These are phyloP conservation scores for Exophiala sideris DNA, from an alignment of 2,329 filamentous ascomycete genomes.

Conservation along the genomic window DNA sequence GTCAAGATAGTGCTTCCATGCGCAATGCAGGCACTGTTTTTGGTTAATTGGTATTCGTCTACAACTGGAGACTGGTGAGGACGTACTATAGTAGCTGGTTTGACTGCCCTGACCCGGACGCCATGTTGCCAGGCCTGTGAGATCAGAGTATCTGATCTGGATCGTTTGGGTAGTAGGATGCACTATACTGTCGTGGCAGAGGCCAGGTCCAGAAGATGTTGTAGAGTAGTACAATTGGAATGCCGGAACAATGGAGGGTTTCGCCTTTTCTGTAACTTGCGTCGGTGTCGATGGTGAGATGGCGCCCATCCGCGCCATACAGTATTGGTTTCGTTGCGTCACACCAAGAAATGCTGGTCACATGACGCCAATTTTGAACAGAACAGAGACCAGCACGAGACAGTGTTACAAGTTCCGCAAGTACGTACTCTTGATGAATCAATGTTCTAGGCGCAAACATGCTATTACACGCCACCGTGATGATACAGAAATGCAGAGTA, in stretches of 20 bases:
- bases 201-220: too few species aligned
- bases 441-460: too few species aligned
- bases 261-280: background rate
- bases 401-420: background rate
- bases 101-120: constrained; percentile 64
- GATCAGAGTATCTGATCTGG: too few species aligned
- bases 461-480: too few species aligned
- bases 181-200: too few species aligned
- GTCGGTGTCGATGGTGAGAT: background rate
- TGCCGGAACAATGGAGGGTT: background rate
- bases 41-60: background rate
- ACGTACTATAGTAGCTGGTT: constrained; percentile 72
- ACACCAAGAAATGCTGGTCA: background rate
- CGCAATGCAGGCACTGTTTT: constrained; percentile 79
- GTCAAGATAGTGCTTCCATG: constrained; percentile 88
- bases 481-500: too few species aligned
- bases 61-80: background rate
- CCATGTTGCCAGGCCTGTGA: constrained; percentile 51
- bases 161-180: background rate
- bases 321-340: background rate
- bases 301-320: background rate
- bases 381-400: background rate
- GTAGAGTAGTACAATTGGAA: too few species aligned
- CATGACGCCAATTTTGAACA: too few species aligned
- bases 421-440: background rate